Percentiles rank a stretch among this genome's conserved stretches.
Conservation (phyloP, 352 stramenopile species). For the Phytophthora macrochlamydospora region DNA sequence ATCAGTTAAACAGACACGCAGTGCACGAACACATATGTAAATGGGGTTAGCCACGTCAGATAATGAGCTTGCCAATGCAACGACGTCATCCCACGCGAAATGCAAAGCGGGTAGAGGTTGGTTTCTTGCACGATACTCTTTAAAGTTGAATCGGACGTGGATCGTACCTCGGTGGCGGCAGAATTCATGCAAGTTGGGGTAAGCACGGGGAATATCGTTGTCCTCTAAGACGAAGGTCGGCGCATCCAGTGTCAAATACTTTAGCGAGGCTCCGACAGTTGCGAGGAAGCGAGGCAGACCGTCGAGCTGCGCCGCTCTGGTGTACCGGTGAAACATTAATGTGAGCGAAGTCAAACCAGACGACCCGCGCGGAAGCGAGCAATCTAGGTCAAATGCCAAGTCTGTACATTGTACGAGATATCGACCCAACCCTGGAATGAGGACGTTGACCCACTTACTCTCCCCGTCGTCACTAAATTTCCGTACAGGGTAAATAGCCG, state of each 20-base stretch:
- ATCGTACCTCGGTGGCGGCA: not conserved
- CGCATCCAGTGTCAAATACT: not conserved
- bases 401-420: slow-evolving; percentile 8
- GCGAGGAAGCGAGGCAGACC: not conserved
- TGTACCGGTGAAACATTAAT: not conserved
- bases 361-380: not conserved
- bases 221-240: not conserved
- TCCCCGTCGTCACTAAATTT: slow-evolving; percentile 12
- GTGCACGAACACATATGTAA: not conserved
- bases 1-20: not conserved
- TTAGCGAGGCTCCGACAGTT: not conserved
- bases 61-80: not conserved
- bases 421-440: slow-evolving; percentile 18
- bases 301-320: not conserved
- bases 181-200: not conserved
- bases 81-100: not conserved
- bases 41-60: not conserved
- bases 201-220: not conserved
- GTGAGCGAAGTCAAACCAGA: not conserved
- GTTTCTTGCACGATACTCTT: not conserved
- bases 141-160: not conserved
- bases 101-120: not conserved
- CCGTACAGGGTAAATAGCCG: slow-evolving; percentile 6
- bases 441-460: slow-evolving; percentile 14
- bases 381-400: slow-evolving; percentile 1